Evolutionary conservation across 176 grass and related monocot species (phyloP).

Genomic region (Elymus sibiricus): DNA sequence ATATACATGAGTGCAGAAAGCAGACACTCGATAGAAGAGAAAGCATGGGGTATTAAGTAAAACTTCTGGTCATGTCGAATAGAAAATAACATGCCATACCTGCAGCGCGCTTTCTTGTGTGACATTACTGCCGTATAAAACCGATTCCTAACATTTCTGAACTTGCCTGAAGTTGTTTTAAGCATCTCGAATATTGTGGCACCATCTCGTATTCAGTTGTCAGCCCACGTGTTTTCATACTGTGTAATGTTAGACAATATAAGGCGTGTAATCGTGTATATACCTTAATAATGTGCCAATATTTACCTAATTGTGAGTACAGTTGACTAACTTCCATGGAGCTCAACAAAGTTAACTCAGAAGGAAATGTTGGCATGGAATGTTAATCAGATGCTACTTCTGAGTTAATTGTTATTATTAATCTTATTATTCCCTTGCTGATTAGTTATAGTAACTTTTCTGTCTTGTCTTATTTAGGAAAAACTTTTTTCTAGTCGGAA

Average conservation of each 20-base stretch:
- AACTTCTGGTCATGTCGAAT: not conserved
- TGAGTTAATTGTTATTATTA: not conserved
- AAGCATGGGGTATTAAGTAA: not conserved
- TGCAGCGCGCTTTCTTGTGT: not conserved
- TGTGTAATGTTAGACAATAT: not conserved
- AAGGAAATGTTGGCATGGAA: slow-evolving; percentile 4
- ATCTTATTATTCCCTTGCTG: slow-evolving; percentile 7
- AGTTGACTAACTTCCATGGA: not conserved
- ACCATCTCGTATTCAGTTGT: not conserved
- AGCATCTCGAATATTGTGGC: not conserved
- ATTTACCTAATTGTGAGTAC: not conserved
- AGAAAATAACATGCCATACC: not conserved
- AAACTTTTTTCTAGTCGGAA: slow-evolving; percentile 96
- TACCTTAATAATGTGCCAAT: slow-evolving; percentile 8
- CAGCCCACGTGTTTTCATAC: not conserved
- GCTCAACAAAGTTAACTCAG: not conserved
- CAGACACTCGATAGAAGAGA: not conserved
- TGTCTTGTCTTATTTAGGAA: slow-evolving; percentile 58
- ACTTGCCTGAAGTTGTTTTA: not conserved
- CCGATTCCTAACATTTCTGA: not conserved
- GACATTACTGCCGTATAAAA: not conserved
- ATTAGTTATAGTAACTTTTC: slow-evolving; percentile 7
- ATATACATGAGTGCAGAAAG: not conserved
- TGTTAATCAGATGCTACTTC: slow-evolving; percentile 13
- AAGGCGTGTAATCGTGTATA: not conserved